These are phyloP conservation scores for Flaveria bidentis DNA, from an alignment of 129 eudicot species.

Conservation along the genomic window DNA sequence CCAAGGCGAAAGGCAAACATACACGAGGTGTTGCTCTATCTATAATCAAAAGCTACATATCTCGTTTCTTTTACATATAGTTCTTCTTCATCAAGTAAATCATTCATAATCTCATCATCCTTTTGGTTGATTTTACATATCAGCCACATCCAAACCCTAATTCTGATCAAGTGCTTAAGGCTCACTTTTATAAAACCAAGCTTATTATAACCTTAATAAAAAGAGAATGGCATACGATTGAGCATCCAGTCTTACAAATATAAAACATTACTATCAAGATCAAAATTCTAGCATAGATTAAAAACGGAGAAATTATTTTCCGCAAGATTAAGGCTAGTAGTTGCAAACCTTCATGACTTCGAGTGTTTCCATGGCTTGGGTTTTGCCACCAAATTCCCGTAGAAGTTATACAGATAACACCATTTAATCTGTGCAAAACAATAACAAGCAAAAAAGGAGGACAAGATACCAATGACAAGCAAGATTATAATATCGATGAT, in stretches of 20 bases:
- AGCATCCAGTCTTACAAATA: not conserved
- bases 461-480: conserved; percentile 9
- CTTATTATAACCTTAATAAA: not conserved
- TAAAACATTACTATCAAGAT: not conserved
- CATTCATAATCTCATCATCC: no score
- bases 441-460: conserved; percentile 3
- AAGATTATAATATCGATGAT: not conserved
- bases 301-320: not conserved
- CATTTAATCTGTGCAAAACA: conserved; percentile 21
- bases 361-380: not conserved
- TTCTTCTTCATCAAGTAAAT: no score
- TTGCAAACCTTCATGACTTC: conserved; percentile 22
- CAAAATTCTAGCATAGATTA: not conserved
- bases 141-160: not conserved
- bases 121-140: no score
- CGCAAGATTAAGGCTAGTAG: not conserved
- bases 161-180: not conserved
- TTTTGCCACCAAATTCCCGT: not conserved
- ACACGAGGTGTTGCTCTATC: not conserved
- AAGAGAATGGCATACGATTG: not conserved
- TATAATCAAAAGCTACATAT: not conserved
- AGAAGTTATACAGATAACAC: not conserved
- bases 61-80: not conserved
- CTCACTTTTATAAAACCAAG: not conserved
- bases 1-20: no score